A percentile compares a stretch with the other conserved stretches of the same genome.
Conservation (phyloP, 2,329 filamentous ascomycete genomes). For the Ambrosiella beaveri region DNA sequence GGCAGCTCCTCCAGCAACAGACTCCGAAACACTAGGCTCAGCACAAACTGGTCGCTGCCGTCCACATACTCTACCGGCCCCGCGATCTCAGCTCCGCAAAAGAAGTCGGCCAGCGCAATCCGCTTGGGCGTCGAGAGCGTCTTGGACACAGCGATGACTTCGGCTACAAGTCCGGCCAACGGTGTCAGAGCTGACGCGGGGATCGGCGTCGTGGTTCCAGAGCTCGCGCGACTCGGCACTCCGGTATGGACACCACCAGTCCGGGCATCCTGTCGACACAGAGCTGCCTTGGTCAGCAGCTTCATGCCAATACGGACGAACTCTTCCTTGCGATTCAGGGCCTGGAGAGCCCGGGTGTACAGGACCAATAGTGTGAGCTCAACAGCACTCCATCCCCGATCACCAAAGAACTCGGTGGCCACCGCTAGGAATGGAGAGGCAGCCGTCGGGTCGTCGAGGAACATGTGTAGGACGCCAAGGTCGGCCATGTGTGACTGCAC, state of each 20-base stretch:
- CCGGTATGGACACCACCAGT: slow-evolving; percentile 13
- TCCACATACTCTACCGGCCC: slow-evolving; percentile 47
- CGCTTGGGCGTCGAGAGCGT: slow-evolving; percentile 39
- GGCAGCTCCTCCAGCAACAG: slow-evolving; percentile 7
- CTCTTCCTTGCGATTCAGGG: slow-evolving; percentile 59
- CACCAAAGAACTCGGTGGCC: slow-evolving; percentile 62
- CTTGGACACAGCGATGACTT: slow-evolving; percentile 29
- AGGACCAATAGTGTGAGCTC: slow-evolving; percentile 74
- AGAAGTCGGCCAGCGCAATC: slow-evolving; percentile 56
- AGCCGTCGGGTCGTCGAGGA: slow-evolving; percentile 52
- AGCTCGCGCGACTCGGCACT: background rate
- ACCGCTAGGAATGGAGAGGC: slow-evolving; percentile 65
- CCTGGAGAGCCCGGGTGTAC: slow-evolving; percentile 66
- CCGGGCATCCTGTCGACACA: slow-evolving; percentile 19
- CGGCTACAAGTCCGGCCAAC: slow-evolving; percentile 31
- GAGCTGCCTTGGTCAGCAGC: slow-evolving; percentile 47
- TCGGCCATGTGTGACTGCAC: slow-evolving; percentile 67
- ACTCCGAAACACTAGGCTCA: slow-evolving; percentile 13
- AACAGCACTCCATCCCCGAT: slow-evolving; percentile 59
- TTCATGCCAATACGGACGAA: slow-evolving; percentile 62
- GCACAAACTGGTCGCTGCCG: slow-evolving; percentile 16
- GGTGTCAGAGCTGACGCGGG: slow-evolving; percentile 19
- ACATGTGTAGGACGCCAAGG: slow-evolving; percentile 67
- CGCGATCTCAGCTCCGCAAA: slow-evolving; percentile 50
- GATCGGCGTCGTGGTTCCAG: background rate